These are phyloP conservation scores for Porphyrellus cyaneotinctus DNA, from an alignment of 768 basidiomycete genomes.

Conservation along the genomic window DNA sequence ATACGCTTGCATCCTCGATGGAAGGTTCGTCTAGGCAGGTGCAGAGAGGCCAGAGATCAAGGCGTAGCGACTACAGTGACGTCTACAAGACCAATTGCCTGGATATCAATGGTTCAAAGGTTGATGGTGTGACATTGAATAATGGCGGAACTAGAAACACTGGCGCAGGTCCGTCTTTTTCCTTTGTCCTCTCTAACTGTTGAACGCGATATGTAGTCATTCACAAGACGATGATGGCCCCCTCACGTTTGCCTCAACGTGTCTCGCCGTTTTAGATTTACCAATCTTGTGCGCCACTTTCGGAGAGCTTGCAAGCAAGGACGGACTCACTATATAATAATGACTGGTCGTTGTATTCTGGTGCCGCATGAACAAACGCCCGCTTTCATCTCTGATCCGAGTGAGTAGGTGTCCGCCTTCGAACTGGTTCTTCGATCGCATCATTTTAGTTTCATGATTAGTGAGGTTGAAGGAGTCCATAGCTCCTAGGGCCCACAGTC, in stretches of 20 bases:
- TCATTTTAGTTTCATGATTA: too few species aligned
- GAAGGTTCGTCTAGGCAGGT: neutral
- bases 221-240: constrained; percentile 1
- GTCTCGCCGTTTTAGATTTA: neutral
- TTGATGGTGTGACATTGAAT: constrained; percentile 8
- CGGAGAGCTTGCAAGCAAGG: neutral
- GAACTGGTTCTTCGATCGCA: too few species aligned
- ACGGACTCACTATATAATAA: too few species aligned
- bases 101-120: neutral
- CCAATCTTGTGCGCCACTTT: too few species aligned
- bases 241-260: neutral
- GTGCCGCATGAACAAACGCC: too few species aligned
- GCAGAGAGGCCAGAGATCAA: neutral
- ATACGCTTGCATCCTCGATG: too few species aligned
- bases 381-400: too few species aligned
- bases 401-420: too few species aligned
- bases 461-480: too few species aligned
- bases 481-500: too few species aligned
- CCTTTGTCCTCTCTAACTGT: neutral
- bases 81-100: neutral
- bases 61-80: neutral
- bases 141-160: neutral
- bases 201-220: constrained; percentile 3
- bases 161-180: constrained; percentile 12
- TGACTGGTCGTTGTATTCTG: too few species aligned